Evolutionary conservation across 106 monocot species (phyloP), one percentile per base, ranked within the genome.

Genomic region (Iris macrosiphon): DNA sequence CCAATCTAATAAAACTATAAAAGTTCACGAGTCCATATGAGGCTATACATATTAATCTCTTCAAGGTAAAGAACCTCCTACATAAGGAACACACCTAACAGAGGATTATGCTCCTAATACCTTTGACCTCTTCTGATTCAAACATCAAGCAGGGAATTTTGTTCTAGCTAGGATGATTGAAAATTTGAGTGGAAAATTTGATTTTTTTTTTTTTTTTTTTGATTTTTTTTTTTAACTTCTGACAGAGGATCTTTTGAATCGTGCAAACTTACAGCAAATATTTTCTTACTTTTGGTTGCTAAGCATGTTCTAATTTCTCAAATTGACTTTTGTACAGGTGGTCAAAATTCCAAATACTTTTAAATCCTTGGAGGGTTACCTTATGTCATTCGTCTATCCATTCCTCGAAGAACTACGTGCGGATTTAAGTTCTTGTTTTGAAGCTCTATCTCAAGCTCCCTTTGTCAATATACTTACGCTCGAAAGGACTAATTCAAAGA

Each of bases 391-490:
- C 31, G 37, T 2, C 4, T 42, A 23, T 38, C 55, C 66, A 11
- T 56, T 66, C 25, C 44, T 56, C 6, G 66, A 56, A 56, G 66
- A 66, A 60, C 30, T 45, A 31, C 60, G 60, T 18, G 45, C 60
- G 0, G 60, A 60, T 45, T 6, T 43, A 4, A 26, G 40, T 21
- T 57, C 57, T 57, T 27, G 10, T 27, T 4, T 57, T 40, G 57
- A 41, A 25, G 63, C 38, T 9, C 6, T 63, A 12, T 52, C 63
- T n/a, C 1, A 28, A 17, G 50, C 51, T 14, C 48, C 63, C 22
- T 63, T 16, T 28, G 12, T 29, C 7, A 33, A 63, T 14, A 63
- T 63, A 37, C 32, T 50, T 3, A 16, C 21, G 2, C 28, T 51
- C 7, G 27, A 63, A 2, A 51, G 38, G 19, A 5, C 10, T 15